phyloP scores from a whole-genome alignment of 73 alveolate genomes.

The Paramecium sexaurelia region DNA sequence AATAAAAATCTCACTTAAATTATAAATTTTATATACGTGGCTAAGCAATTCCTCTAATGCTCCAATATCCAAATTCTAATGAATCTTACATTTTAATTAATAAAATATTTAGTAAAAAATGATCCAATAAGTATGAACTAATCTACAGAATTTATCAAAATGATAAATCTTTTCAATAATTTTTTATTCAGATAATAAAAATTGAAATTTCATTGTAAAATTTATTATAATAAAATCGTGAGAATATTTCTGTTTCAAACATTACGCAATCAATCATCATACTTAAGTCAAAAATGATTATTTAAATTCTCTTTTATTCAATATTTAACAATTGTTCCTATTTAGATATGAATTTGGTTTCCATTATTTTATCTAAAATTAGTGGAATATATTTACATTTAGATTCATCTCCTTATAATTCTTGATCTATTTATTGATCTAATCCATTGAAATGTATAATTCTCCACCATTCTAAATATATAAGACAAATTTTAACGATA shows the following conservation, averaged over 20 bases:
- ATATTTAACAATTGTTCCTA: not conserved
- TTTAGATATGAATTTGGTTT: not conserved
- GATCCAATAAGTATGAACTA: not conserved
- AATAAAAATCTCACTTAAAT: conserved; percentile 46
- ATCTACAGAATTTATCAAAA: not conserved
- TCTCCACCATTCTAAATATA: not conserved
- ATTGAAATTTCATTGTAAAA: not conserved
- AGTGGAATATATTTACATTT: not conserved
- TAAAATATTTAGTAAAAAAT: not conserved
- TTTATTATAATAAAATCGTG: not conserved
- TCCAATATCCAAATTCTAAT: conserved; percentile 69
- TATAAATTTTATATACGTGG: not conserved
- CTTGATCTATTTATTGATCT: not conserved
- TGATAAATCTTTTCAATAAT: not conserved
- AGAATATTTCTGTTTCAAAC: not conserved
- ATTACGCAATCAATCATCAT: not conserved
- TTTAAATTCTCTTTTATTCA: not conserved
- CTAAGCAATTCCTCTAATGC: conserved; percentile 63
- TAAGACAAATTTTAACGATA: not conserved
- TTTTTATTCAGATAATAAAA: not conserved
- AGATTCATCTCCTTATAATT: not conserved
- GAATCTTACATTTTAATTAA: not conserved
- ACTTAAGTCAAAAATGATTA: not conserved
- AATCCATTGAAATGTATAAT: not conserved
- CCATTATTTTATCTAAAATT: not conserved